Base-by-base conservation (phyloP, 768 basidiomycete species). In the Tulasnella calospora region DNA sequence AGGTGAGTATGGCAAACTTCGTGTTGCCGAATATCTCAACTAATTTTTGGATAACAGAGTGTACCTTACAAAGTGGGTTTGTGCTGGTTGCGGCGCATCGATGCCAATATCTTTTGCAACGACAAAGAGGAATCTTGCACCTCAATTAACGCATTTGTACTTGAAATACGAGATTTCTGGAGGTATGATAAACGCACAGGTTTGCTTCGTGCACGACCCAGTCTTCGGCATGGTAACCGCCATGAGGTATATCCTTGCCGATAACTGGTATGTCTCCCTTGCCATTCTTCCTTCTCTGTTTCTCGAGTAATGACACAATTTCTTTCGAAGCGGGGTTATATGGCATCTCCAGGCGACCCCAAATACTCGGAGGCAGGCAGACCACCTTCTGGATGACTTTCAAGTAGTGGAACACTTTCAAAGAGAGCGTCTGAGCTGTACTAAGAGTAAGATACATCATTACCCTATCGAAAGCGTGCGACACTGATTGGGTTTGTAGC, bases 1-100 rank as follows among this genome's bases (percentile, higher is more conserved):
- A 88, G 93, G 93, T 93, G 79, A 71, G 87, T 81, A 69, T 73
- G 30, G 76, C 40, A 23, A 41, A 36, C 35, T 30, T 33, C 30
- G 55, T 78, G 10, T 19, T 67, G 2, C 13, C 5, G 8, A 27
- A 5, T 67, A 27, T 73, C n/a, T 73, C 61, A 35, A 47, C 15
- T 38, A 36, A 8, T 47, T 80, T 78, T 81, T 46, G 55, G 73
- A 73, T 55, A 27, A 71, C n/a, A 94, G 93, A 81, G 90, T 83
- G 74, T 91, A 90, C 83, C 94, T 92, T 93, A 89, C 92, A 82
- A 82, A 87, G 72, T 93, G 92, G 89, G 88, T 92, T 82, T 95
- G 93, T 81, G 83, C 86, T 41, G 81, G 86, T 77, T 94, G 92
- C 82, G 81, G 85, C 23, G 93, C 92, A 83, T 17, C 27, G 61